Evolutionary conservation across 2,329 filamentous ascomycete genomes (phyloP).

Genomic region (Neoscytalidium dimidiatum): DNA sequence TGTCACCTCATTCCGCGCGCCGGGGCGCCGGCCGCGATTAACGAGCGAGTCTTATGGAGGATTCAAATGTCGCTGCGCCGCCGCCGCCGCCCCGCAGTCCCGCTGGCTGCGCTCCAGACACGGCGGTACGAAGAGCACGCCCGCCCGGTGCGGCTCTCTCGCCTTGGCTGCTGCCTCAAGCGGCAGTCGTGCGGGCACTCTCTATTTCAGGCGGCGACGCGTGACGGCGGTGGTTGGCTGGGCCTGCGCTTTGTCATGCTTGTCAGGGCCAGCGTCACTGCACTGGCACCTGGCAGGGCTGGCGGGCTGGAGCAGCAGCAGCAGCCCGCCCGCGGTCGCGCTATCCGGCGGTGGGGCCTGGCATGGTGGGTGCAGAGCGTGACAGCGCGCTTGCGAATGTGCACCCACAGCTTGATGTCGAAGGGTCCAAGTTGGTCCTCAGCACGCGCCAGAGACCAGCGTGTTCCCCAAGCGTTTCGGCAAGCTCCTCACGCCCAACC

Average conservation of each 20-base stretch:
- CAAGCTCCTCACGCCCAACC: constrained; percentile 4
- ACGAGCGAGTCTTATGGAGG: not conserved
- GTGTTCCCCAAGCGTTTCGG: not conserved
- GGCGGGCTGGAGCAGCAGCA: not conserved
- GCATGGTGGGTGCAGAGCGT: constrained; percentile 1
- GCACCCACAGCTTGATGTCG: not conserved
- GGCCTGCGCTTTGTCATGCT: not conserved
- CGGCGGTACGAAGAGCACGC: too few species aligned
- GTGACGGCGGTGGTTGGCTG: not conserved
- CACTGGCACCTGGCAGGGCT: not conserved
- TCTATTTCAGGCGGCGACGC: constrained; percentile 4
- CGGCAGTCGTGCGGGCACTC: constrained; percentile 2
- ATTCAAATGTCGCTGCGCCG: not conserved
- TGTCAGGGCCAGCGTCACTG: not conserved
- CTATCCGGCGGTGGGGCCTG: not conserved
- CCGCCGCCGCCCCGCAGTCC: not conserved
- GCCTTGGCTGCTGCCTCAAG: not conserved
- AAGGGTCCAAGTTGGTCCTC: constrained; percentile 1
- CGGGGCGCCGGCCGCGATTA: not conserved
- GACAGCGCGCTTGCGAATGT: constrained; percentile 8
- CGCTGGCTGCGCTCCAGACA: not conserved
- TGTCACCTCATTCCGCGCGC: constrained; percentile 5
- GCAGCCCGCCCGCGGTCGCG: too few species aligned
- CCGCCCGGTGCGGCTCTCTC: not conserved
- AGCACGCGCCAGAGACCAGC: not conserved